These are phyloP conservation scores for Blastomyces emzantsi DNA, from an alignment of 2,329 filamentous ascomycete species.

Conservation along the genomic window DNA sequence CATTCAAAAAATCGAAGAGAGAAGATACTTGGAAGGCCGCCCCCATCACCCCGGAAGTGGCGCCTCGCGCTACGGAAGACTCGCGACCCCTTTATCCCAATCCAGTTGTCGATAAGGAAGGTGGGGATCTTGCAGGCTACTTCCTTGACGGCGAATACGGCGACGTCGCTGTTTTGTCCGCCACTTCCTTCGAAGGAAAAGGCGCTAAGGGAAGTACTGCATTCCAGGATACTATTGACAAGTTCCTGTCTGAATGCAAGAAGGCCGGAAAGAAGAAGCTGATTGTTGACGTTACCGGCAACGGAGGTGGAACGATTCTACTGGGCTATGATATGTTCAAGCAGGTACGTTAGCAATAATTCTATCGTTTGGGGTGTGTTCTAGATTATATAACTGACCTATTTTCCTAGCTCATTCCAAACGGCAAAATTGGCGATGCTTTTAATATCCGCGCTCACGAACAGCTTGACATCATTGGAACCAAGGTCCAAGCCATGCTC, in stretches of 20 bases:
- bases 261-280: constrained; percentile 49
- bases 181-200: constrained; percentile 31
- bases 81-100: constrained; percentile 28
- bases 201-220: constrained; percentile 17
- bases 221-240: constrained; percentile 33
- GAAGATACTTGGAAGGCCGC: constrained; percentile 9
- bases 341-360: constrained; percentile 24
- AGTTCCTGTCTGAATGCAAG: constrained; percentile 42
- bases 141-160: constrained; percentile 33
- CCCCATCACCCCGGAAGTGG: neutral
- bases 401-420: constrained; percentile 40
- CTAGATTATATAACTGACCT: neutral
- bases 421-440: constrained; percentile 36
- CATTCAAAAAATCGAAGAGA: constrained; percentile 3
- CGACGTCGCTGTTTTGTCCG: constrained; percentile 39
- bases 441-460: constrained; percentile 41
- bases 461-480: constrained; percentile 30
- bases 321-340: constrained; percentile 45
- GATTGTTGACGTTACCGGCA: constrained; percentile 55
- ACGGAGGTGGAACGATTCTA: constrained; percentile 48
- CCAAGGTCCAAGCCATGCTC: constrained; percentile 19
- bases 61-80: neutral
- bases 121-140: constrained; percentile 36
- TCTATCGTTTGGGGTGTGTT: neutral
- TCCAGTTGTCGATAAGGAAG: constrained; percentile 28